Evolutionary conservation across 306 rosid species (phyloP).

Genomic region (Fagus crenata): DNA sequence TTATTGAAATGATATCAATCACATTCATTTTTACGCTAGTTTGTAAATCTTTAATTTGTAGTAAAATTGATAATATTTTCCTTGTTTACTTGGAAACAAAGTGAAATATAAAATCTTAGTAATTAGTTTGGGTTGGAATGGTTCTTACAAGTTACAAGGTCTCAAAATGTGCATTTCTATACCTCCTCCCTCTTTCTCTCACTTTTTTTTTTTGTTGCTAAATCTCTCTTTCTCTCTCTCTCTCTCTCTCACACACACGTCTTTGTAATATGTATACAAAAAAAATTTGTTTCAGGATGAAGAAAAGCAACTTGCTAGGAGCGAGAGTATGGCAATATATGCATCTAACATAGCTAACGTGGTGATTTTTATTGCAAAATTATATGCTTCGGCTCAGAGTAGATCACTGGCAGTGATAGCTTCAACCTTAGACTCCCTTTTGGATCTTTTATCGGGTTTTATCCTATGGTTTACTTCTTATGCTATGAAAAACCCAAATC

Average conservation of each 20-base stretch:
- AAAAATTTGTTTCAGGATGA: constrained; percentile 44
- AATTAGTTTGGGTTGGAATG: background rate
- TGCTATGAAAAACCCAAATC: no score
- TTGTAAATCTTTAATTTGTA: no score
- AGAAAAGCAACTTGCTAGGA: constrained; percentile 45
- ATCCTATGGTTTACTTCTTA: constrained; percentile 67
- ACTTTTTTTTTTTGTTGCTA: no score
- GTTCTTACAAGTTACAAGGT: background rate
- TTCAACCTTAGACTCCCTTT: constrained; percentile 87
- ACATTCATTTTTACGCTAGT: no score
- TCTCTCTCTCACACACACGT: no score
- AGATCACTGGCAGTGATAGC: constrained; percentile 97
- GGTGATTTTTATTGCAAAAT: constrained; percentile 69
- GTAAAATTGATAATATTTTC: no score
- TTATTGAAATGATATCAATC: no score
- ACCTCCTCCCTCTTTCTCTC: background rate
- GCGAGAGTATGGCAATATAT: constrained; percentile 67
- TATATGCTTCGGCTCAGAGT: constrained; percentile 75
- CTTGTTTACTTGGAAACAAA: no score
- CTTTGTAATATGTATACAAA: no score
- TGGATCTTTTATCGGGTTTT: constrained; percentile 90
- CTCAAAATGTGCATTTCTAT: background rate
- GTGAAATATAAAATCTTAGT: background rate
- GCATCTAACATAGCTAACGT: constrained; percentile 74
- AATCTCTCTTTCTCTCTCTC: no score